These are phyloP conservation scores for Spergularia azorica DNA, from an alignment of 179 eudicot genomes.

Conservation along the genomic window DNA sequence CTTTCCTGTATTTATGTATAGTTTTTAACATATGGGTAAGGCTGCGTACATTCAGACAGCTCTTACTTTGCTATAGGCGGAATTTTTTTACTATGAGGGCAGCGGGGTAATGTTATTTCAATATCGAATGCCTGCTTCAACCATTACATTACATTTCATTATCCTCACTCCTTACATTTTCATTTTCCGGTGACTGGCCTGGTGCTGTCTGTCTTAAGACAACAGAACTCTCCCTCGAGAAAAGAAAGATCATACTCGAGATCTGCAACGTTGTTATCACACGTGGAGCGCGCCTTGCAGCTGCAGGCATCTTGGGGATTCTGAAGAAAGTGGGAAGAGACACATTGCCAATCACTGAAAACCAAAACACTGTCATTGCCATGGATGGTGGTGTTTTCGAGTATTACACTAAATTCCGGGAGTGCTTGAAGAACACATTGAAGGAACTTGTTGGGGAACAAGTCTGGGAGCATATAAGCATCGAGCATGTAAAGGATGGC, in stretches of 20 bases:
- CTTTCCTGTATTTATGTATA: too few species aligned
- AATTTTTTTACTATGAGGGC: too few species aligned
- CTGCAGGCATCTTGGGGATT: conserved; percentile 70
- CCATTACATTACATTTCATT: too few species aligned
- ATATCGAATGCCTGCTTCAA: too few species aligned
- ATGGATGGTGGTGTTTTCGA: conserved; percentile 66
- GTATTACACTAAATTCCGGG: conserved; percentile 33
- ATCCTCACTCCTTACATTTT: too few species aligned
- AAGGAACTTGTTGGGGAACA: conserved; percentile 43
- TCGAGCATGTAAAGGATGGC: conserved; percentile 49
- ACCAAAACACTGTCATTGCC: conserved; percentile 57
- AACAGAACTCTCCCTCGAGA: conserved; percentile 39
- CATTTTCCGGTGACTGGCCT: too few species aligned
- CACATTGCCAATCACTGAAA: background rate
- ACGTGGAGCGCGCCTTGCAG: conserved; percentile 76
- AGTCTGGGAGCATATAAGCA: conserved; percentile 25
- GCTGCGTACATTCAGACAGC: too few species aligned
- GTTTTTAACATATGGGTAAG: too few species aligned
- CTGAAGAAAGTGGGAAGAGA: conserved; percentile 67
- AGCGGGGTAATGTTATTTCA: too few species aligned
- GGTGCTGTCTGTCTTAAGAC: conserved; percentile 1
- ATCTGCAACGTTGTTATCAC: conserved; percentile 62
- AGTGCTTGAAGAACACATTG: conserved; percentile 46
- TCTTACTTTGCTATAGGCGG: too few species aligned
- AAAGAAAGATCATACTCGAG: conserved; percentile 55